A percentile compares a stretch with the other conserved stretches of the same genome.
These are phyloP conservation scores for Magnolia sinica DNA, from an alignment of 164 flowering plant genomes.

Conservation along the genomic window DNA sequence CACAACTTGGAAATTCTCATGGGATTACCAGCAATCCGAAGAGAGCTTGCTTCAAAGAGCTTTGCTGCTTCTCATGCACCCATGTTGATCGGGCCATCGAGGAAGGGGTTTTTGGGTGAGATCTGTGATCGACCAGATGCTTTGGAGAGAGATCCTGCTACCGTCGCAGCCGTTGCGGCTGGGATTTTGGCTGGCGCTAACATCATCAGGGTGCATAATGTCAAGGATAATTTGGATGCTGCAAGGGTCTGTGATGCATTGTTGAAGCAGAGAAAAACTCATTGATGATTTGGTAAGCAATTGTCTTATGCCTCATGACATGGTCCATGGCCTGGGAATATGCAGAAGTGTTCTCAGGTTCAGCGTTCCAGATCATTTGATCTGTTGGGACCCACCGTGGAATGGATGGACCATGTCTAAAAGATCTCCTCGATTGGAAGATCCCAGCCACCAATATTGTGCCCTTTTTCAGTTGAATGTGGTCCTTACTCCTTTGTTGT, in stretches of 20 bases:
- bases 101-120: slow-evolving; percentile 84
- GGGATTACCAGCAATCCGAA: slow-evolving; percentile 46
- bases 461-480: too few species aligned
- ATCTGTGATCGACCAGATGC: slow-evolving; percentile 57
- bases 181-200: slow-evolving; percentile 84
- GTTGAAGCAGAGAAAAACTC: slow-evolving; percentile 24
- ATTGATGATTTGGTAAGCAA: neutral
- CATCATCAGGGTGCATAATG: slow-evolving; percentile 87
- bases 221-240: slow-evolving; percentile 70
- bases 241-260: slow-evolving; percentile 79
- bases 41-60: slow-evolving; percentile 61
- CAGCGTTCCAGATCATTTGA: neutral
- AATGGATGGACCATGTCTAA: neutral
- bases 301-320: neutral
- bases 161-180: slow-evolving; percentile 62
- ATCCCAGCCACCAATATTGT: too few species aligned
- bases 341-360: too few species aligned
- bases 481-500: neutral
- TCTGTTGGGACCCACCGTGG: neutral
- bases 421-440: neutral
- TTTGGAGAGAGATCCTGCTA: slow-evolving; percentile 72
- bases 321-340: too few species aligned
- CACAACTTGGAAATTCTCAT: slow-evolving; percentile 70
- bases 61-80: slow-evolving; percentile 72
- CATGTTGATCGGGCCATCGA: slow-evolving; percentile 78